Percentiles rank a stretch among this genome's conserved stretches.
Evolutionary conservation across 2,329 filamentous ascomycete species (phyloP).

Genomic region (Bipolaris gigantea): DNA sequence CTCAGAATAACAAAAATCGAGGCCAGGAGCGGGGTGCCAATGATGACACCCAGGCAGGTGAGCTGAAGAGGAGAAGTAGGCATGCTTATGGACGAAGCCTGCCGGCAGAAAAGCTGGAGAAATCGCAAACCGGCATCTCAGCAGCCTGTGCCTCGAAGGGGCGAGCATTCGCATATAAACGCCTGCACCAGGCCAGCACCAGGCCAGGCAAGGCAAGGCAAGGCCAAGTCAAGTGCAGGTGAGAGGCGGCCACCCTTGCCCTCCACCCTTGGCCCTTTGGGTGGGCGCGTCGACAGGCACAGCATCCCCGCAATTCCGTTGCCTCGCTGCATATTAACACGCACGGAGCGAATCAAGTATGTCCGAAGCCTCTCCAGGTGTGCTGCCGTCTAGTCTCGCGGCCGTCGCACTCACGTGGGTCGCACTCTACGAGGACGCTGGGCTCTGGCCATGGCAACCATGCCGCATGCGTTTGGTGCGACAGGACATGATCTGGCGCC

Average conservation of each 20-base stretch:
- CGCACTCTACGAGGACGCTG: conserved; percentile 10
- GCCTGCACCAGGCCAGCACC: not conserved
- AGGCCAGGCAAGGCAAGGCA: not conserved
- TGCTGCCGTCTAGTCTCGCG: conserved; percentile 9
- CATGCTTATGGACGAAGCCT: conserved; percentile 37
- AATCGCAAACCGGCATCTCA: conserved; percentile 35
- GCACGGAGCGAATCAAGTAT: conserved; percentile 19
- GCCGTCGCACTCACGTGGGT: conserved; percentile 14
- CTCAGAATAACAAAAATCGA: conserved; percentile 40
- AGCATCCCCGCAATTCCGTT: conserved; percentile 20
- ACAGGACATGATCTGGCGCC: conserved; percentile 5
- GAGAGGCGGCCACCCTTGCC: conserved; percentile 14
- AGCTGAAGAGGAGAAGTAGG: conserved; percentile 44
- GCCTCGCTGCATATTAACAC: conserved; percentile 23
- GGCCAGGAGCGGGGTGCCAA: conserved; percentile 38
- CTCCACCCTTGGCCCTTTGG: conserved; percentile 2
- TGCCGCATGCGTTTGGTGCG: conserved; percentile 12
- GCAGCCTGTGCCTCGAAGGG: conserved; percentile 26
- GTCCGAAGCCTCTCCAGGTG: conserved; percentile 15
- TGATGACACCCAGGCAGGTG: conserved; percentile 44
- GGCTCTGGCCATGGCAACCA: not conserved
- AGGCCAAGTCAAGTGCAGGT: conserved; percentile 14
- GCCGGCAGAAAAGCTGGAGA: conserved; percentile 20
- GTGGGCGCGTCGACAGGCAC: conserved; percentile 13
- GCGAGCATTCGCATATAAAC: conserved; percentile 35